phyloP scores from a whole-genome alignment of 208 protist species.

The Herpetomonas samuelpessoai region DNA sequence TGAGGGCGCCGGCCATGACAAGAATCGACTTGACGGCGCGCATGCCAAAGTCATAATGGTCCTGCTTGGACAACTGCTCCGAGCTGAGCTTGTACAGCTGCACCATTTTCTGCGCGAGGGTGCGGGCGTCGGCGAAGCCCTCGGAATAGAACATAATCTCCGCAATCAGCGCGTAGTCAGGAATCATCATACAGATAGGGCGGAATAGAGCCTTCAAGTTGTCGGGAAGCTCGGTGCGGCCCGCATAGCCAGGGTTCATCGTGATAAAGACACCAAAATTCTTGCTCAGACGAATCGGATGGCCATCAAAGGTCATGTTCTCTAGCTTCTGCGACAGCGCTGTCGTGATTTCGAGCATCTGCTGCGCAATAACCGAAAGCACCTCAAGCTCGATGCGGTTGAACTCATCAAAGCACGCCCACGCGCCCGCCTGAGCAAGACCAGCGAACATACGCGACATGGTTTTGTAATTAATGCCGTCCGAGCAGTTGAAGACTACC shows the following conservation, averaged over 20 bases:
- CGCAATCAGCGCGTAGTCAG: conserved; percentile 96
- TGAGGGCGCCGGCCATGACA: conserved; percentile 92
- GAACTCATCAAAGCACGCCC: conserved; percentile 98
- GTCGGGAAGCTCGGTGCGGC: conserved; percentile 96
- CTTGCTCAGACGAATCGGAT: conserved; percentile 87
- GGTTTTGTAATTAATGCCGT: conserved; percentile 96
- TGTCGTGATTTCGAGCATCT: conserved; percentile 95
- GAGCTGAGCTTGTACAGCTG: conserved; percentile 95
- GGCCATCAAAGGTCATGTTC: conserved; percentile 93
- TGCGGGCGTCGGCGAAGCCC: conserved; percentile 95
- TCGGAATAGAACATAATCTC: conserved; percentile 98
- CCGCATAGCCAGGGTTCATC: conserved; percentile 98
- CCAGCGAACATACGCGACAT: conserved; percentile 97
- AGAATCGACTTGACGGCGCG: conserved; percentile 96
- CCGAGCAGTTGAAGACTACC: conserved; percentile 97
- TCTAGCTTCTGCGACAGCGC: conserved; percentile 80
- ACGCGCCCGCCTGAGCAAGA: conserved; percentile 93
- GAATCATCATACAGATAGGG: conserved; percentile 97
- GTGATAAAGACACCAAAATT: conserved; percentile 97
- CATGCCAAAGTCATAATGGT: conserved; percentile 97
- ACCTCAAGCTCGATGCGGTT: conserved; percentile 97
- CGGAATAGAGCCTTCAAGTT: conserved; percentile 98
- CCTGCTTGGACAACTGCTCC: conserved; percentile 96
- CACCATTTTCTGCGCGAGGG: conserved; percentile 95
- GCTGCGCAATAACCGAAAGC: conserved; percentile 95